Base-by-base conservation (phyloP, 768 basidiomycete species). In the Rhodotorula diobovata region DNA sequence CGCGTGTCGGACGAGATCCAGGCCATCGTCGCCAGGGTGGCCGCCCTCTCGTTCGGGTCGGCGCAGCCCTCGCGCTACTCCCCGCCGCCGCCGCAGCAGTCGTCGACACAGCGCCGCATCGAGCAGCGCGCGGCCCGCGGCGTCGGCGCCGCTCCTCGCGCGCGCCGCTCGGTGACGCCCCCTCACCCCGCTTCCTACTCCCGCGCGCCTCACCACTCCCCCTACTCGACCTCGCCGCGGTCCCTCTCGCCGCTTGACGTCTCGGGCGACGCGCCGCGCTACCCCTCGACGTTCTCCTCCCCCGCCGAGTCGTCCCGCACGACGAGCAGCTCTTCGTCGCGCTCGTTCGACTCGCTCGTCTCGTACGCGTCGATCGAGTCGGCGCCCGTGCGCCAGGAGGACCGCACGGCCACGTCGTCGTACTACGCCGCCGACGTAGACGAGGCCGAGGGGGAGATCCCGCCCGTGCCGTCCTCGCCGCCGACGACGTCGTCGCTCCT, bases 331-430 rank as follows among this genome's bases (percentile, higher is more conserved):
- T 67, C 70, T 20, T 71, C 70, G 28, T 20, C 61, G 1, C 51
- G 66, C 9, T 67, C 66, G 11, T 30, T 50, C 65, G 70, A 71
- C 60, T 67, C 65, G 30, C 56, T 71, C 66, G 25, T 71, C 50
- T 67, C 70, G 16, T 71, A 71, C 70, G 57, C 43, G 30, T 59
- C 70, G 20, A 4, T 14, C 45, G 45, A 48, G n/a, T 25, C 30
- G 6, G 9, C 21, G 6, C 41, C 12, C 14, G 41, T 18, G 28
- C 12, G 2, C 20, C 9, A 32, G 30, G 7, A 32, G 20, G 41
- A 18, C 41, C n/a, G n/a, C 14, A 43, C 41, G 39, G 39, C 39
- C 14, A 43, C 14, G 41, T 43, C 41, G 41, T 14, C 14, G 41
- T 43, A 18, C 41, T n/a, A 43, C 41, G 39, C 15, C 39, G 39